Evolutionary conservation across 2,329 filamentous ascomycete genomes (phyloP), one percentile per base, ranked within the genome.

Genomic region (Stagonosporopsis chrysanthemi): DNA sequence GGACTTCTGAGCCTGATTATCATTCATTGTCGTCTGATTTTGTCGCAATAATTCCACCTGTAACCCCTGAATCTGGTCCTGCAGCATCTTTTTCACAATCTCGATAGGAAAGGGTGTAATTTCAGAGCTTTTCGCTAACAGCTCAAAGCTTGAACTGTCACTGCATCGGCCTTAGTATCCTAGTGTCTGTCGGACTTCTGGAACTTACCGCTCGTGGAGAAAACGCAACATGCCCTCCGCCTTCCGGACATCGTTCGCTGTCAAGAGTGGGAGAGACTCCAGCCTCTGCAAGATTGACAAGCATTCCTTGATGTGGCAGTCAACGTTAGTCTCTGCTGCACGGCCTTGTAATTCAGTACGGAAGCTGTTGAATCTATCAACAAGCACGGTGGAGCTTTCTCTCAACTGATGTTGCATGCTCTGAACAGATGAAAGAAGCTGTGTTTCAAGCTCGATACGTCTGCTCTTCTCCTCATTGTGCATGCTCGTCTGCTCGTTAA

Each of bases 211-310:
- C 31, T 72, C 52, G 23, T 65, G 47, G 6, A 73, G 26, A 23
- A 51, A 66, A 12, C 56, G 60, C 17, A 75, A 43, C 61, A 69
- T 71, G 8, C 31, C 31, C 42, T 74, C 67, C 2, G 61, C 63
- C 36, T 68, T 69, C 11, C 59, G 43, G 2, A 68, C 42, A 36
- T 73, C 66, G 1, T 68, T 59, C 1, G 38, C 9, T 0, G 67
- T 71, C 26, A 72, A 45, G 9, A 63, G 40, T 2, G 67, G 63
- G 1, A 54, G 61, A 7, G 35, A 33, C 26, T 64, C 52, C 17
- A 73, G 47, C 12, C 48, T 53, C n/a, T 62, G 53, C 28, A 75
- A 44, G 6, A 43, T 52, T 0, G 58, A 45, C 2, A 69, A 22
- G 31, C 68, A 70, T 26, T 72, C 56, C 22, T 68, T 54, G 29